Percentiles rank a stretch among this genome's conserved stretches.
phyloP scores from a whole-genome alignment of 257 asterid species.

The Capsicum chinense region DNA sequence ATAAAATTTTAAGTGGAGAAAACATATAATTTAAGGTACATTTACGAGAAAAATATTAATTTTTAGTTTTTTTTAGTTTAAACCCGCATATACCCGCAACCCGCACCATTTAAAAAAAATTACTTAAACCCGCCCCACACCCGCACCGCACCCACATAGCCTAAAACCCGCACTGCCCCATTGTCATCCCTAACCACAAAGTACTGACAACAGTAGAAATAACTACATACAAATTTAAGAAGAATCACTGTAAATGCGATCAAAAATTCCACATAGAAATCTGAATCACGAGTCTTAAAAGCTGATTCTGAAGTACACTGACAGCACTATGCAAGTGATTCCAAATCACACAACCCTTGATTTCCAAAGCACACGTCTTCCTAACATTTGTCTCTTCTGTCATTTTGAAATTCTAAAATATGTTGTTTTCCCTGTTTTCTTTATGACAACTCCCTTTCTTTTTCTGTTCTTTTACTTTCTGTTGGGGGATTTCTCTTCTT shows the following conservation, averaged over 20 bases:
- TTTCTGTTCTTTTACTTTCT: slow-evolving; percentile 1
- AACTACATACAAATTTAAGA: neutral
- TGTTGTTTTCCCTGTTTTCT: neutral
- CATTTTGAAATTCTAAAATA: slow-evolving; percentile 3
- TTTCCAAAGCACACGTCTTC: neutral
- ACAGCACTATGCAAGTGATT: slow-evolving; percentile 10
- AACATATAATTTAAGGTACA: too few relatives aligned
- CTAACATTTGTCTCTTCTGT: neutral
- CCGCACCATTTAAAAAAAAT: too few relatives aligned
- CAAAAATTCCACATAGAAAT: neutral
- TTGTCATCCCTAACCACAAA: neutral
- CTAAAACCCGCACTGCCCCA: too few relatives aligned
- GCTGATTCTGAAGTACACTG: slow-evolving; percentile 17
- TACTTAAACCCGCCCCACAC: too few relatives aligned
- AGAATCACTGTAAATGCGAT: neutral
- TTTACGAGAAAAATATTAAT: too few relatives aligned
- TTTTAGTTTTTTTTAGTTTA: too few relatives aligned
- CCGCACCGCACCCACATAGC: too few relatives aligned
- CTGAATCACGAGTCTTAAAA: neutral
- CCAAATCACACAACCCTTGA: slow-evolving; percentile 6
- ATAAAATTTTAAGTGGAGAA: too few relatives aligned
- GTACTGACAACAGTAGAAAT: neutral
- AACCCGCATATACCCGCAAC: too few relatives aligned
- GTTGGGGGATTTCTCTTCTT: neutral
- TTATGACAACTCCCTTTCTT: neutral